These are phyloP conservation scores for Gossypium thurberi DNA, from an alignment of 345 rosid species.

Conservation along the genomic window DNA sequence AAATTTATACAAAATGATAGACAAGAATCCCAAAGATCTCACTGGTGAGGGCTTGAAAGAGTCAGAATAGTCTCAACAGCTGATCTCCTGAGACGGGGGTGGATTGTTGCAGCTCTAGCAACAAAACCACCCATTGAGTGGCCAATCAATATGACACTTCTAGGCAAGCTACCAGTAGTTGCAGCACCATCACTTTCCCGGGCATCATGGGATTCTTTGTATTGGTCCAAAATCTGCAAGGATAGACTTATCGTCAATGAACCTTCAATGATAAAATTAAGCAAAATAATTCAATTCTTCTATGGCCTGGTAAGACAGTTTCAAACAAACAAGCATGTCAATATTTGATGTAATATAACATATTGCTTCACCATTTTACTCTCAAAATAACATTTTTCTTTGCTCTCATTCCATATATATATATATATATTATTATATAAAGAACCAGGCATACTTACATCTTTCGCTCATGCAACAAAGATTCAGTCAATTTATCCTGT, in stretches of 20 bases:
- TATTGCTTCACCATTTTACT: neutral
- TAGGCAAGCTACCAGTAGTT: conserved; percentile 55
- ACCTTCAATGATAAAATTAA: neutral
- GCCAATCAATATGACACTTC: conserved; percentile 86
- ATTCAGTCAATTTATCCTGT: neutral
- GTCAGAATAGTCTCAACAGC: conserved; percentile 85
- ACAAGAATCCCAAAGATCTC: conserved; percentile 26
- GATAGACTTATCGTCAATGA: conserved; percentile 1
- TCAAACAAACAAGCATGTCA: neutral
- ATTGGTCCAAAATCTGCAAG: conserved; percentile 82
- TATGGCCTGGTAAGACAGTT: neutral
- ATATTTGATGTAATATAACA: neutral
- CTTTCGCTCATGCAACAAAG: neutral
- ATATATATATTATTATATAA: too few species aligned
- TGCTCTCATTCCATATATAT: neutral
- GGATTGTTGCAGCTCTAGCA: conserved; percentile 92
- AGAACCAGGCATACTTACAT: neutral
- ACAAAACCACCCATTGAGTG: conserved; percentile 99
- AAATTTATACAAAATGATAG: conserved; percentile 17
- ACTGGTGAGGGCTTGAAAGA: conserved; percentile 97
- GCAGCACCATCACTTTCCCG: conserved; percentile 77
- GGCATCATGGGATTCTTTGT: conserved; percentile 65
- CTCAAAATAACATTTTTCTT: neutral
- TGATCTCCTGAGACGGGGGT: conserved; percentile 71
- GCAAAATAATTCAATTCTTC: neutral